Conservation (phyloP, 495 filamentous ascomycete species). For the Talaromyces adpressus region DNA sequence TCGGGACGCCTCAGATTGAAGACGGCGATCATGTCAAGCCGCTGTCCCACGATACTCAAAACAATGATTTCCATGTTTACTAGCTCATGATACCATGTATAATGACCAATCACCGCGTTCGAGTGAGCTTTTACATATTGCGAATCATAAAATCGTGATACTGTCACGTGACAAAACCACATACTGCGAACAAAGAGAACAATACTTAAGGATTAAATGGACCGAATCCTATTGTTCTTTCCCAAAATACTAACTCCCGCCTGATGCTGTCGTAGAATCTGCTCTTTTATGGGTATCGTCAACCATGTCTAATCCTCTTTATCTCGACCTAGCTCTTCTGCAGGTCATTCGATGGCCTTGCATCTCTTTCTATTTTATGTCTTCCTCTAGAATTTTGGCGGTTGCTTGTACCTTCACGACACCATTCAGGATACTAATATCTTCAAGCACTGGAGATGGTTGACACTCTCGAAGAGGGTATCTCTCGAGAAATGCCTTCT, state of each 20-base stretch:
- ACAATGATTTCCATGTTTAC: neutral
- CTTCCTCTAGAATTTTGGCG: neutral
- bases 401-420: neutral
- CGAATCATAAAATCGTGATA: neutral
- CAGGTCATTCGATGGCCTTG: neutral
- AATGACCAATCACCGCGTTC: neutral
- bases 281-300: neutral
- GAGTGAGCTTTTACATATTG: neutral
- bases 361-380: neutral
- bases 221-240: constrained; percentile 7
- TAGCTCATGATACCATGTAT: neutral
- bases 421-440: neutral
- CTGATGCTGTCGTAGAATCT: neutral
- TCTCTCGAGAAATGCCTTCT: neutral
- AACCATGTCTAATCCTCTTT: neutral
- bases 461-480: neutral
- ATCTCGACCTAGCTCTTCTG: neutral
- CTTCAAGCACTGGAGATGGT: neutral
- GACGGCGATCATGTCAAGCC: neutral
- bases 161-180: constrained; percentile 6
- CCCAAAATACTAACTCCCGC: neutral
- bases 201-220: constrained; percentile 4
- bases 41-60: neutral
- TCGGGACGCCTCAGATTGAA: neutral
- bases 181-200: constrained; percentile 1